A percentile compares a stretch with the other conserved stretches of the same genome.
Conservation (phyloP, 2,329 filamentous ascomycete genomes). For the Albifimbria verrucaria region DNA sequence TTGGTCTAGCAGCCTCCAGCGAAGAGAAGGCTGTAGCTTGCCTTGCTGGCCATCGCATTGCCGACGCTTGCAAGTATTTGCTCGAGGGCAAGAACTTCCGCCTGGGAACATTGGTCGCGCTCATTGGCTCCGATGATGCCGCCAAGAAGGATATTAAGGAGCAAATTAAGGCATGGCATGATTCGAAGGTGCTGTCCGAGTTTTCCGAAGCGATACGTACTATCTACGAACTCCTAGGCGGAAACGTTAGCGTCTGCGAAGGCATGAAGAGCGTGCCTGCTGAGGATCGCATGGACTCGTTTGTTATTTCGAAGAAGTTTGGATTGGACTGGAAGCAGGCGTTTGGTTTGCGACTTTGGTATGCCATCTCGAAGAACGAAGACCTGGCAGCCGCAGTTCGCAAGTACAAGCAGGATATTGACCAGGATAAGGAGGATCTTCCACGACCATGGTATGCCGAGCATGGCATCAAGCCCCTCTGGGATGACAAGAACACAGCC, state of each 20-base stretch:
- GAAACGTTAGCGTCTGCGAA: slow-evolving; percentile 80
- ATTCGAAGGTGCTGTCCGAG: slow-evolving; percentile 80
- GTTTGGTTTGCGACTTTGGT: slow-evolving; percentile 90
- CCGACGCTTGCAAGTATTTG: slow-evolving; percentile 79
- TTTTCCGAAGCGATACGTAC: slow-evolving; percentile 81
- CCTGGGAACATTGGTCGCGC: slow-evolving; percentile 78
- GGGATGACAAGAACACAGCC: slow-evolving; percentile 57
- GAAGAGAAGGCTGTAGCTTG: slow-evolving; percentile 84
- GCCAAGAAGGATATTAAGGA: slow-evolving; percentile 71
- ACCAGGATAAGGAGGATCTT: slow-evolving; percentile 65
- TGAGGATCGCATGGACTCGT: slow-evolving; percentile 78
- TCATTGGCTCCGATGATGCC: slow-evolving; percentile 70
- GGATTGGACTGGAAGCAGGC: slow-evolving; percentile 89
- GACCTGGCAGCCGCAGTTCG: slow-evolving; percentile 69
- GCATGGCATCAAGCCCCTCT: slow-evolving; percentile 53
- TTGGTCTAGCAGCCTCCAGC: slow-evolving; percentile 56
- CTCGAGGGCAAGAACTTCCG: slow-evolving; percentile 74
- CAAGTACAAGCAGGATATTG: slow-evolving; percentile 71
- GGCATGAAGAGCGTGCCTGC: slow-evolving; percentile 69
- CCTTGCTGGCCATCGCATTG: slow-evolving; percentile 73
- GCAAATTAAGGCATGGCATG: slow-evolving; percentile 82
- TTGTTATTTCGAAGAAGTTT: slow-evolving; percentile 80
- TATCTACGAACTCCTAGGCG: slow-evolving; percentile 84
- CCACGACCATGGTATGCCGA: slow-evolving; percentile 72
- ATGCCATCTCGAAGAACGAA: slow-evolving; percentile 67